Evolutionary conservation across 2,329 filamentous ascomycete species (phyloP), one percentile per base, ranked within the genome.

Genomic region (Alternaria brassicae): DNA sequence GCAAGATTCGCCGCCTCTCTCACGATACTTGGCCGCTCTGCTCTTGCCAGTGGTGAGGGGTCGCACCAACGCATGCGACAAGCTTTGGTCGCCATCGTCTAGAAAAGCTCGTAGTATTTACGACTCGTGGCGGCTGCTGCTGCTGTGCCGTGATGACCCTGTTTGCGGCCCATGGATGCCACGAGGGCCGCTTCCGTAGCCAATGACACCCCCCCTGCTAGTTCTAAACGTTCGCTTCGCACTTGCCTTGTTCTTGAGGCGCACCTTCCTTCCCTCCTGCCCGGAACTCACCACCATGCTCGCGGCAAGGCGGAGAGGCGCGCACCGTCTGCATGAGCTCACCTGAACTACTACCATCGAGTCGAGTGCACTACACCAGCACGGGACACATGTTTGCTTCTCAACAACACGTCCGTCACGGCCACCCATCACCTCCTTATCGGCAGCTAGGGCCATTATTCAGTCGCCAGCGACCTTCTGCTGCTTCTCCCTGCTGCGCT

Each of bases 161-260:
- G 45, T 50, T 51, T 49, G 25, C 45, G 36, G 49, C 61, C 45
- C 47, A 60, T 56, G 60, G 40, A 39, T 60, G 61, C 61, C 61
- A 63, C 61, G 61, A 63, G 61, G 61, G 61, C 54, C 53, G 58
- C 32, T 51, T 61, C 55, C 58, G 58, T 56, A 39, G 39, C 58
- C 61, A 63, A 63, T 61, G 12, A 42, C 10, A 6, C 4, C 36
- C 45, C 45, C 57, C 58, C 47, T 40, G 61, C 42, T 36, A 37
- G 15, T 27, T 13, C 45, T 41, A 49, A 65, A 65, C 62, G 62
- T 65, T 65, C 60, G 62, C 60, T 58, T 62, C 58, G 56, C 56
- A 15, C 39, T 55, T 60, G 56, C 56, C 56, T 45, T 37, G 62
- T 64, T 54, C 62, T 59, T 60, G 50, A 62, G 55, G 59, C 55